Percentiles rank a stretch among this genome's conserved stretches.
phyloP scores from a whole-genome alignment of 352 stramenopile species.

The Globisporangium cederbergense region DNA sequence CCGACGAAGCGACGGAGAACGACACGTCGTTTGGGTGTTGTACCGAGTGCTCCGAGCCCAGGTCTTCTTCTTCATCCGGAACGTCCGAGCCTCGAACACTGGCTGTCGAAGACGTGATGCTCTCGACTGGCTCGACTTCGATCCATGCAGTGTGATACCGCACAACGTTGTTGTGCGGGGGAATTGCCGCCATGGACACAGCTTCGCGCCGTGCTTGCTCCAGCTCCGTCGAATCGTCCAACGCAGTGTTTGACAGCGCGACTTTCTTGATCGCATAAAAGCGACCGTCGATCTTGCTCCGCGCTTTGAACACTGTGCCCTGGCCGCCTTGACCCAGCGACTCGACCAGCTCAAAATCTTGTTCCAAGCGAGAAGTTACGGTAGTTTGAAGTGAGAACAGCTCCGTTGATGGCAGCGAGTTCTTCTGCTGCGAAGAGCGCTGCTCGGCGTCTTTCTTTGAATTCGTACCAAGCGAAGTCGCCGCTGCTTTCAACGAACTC shows the following conservation, averaged over 20 bases:
- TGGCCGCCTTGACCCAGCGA: slow-evolving; percentile 70
- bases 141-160: slow-evolving; percentile 81
- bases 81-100: slow-evolving; percentile 39
- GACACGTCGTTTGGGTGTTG: slow-evolving; percentile 20
- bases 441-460: slow-evolving; percentile 1
- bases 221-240: slow-evolving; percentile 37
- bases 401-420: neutral
- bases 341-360: slow-evolving; percentile 69
- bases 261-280: slow-evolving; percentile 83
- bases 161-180: slow-evolving; percentile 69
- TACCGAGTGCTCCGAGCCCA: neutral
- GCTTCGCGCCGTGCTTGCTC: slow-evolving; percentile 74
- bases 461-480: slow-evolving; percentile 1
- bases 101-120: slow-evolving; percentile 25
- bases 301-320: slow-evolving; percentile 71
- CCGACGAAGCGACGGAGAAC: slow-evolving; percentile 54
- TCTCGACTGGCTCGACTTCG: slow-evolving; percentile 41
- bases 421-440: neutral
- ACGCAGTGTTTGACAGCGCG: slow-evolving; percentile 34
- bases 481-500: slow-evolving; percentile 6
- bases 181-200: slow-evolving; percentile 69
- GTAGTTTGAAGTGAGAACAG: neutral
- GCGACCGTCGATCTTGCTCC: slow-evolving; percentile 66
- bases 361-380: slow-evolving; percentile 45
- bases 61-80: slow-evolving; percentile 7